Conservation (phyloP, 441 rosid species). For the Erodium trifolium region DNA sequence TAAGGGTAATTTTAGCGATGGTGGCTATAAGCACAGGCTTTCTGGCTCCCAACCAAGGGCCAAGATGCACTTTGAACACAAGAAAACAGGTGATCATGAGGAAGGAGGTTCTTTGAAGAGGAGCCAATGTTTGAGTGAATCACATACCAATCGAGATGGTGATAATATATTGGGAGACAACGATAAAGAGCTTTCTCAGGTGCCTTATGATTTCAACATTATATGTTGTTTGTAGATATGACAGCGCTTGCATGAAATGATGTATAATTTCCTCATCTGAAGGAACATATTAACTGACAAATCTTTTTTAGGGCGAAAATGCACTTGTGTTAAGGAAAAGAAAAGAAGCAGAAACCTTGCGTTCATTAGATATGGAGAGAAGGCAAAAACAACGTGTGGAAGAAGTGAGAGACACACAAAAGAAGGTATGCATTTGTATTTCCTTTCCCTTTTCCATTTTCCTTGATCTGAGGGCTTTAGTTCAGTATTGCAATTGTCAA, state of each 20-base stretch:
- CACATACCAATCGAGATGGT: no score
- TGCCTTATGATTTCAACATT: background rate
- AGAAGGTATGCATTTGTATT: constrained; percentile 43
- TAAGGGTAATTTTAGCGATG: background rate
- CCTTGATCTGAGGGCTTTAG: background rate
- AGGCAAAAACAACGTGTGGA: constrained; percentile 78
- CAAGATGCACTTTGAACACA: no score
- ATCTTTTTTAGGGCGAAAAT: constrained; percentile 53
- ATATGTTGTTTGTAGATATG: background rate
- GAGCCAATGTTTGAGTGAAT: no score
- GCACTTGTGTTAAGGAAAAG: constrained; percentile 56
- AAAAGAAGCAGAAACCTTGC: constrained; percentile 49
- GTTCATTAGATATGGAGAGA: constrained; percentile 64
- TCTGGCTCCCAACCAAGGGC: background rate
- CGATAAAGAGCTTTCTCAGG: no score
- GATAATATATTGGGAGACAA: no score
- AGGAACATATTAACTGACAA: background rate
- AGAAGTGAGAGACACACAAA: constrained; percentile 76
- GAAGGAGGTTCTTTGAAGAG: no score
- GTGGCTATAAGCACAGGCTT: background rate
- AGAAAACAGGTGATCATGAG: no score
- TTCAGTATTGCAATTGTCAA: no score
- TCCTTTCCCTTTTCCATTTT: background rate
- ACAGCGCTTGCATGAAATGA: background rate
- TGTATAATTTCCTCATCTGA: background rate